phyloP scores from a whole-genome alignment of 2,329 filamentous ascomycete species.

The Rhynchosporium agropyri region DNA sequence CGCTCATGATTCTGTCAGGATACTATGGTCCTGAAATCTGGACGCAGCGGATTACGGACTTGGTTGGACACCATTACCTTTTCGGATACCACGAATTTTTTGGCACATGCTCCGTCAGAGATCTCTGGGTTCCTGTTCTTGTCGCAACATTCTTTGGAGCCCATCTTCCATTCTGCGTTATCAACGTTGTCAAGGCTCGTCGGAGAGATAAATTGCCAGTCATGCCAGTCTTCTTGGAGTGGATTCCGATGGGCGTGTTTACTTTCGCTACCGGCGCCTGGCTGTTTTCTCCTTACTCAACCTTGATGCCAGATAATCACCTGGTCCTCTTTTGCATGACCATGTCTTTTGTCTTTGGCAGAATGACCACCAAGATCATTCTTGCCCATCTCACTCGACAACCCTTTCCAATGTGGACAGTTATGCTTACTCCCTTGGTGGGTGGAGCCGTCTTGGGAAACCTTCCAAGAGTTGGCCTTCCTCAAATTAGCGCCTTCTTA shows the following conservation, averaged over 20 bases:
- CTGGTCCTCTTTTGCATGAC: constrained; percentile 90
- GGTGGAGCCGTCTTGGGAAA: constrained; percentile 84
- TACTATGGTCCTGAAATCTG: constrained; percentile 88
- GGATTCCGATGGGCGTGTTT: constrained; percentile 87
- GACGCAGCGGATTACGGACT: constrained; percentile 71
- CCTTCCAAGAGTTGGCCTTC: constrained; percentile 74
- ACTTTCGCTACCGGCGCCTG: constrained; percentile 75
- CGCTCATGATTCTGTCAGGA: constrained; percentile 83
- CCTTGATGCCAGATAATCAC: constrained; percentile 79
- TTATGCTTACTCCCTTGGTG: constrained; percentile 84
- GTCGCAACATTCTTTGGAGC: constrained; percentile 65
- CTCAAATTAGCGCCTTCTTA: constrained; percentile 62
- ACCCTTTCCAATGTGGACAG: constrained; percentile 95
- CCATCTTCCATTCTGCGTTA: constrained; percentile 87
- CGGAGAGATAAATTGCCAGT: constrained; percentile 72
- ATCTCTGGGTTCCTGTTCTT: constrained; percentile 82
- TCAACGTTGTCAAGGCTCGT: constrained; percentile 81
- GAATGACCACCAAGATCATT: constrained; percentile 99
- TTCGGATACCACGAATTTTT: constrained; percentile 60
- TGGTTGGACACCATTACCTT: constrained; percentile 62
- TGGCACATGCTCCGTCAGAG: constrained; percentile 74
- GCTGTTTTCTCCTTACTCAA: constrained; percentile 88
- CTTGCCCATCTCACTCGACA: constrained; percentile 91
- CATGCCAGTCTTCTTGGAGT: constrained; percentile 85
- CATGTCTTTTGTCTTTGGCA: constrained; percentile 95